phyloP scores from a whole-genome alignment of 208 protist species.

The Willaertia magna region DNA sequence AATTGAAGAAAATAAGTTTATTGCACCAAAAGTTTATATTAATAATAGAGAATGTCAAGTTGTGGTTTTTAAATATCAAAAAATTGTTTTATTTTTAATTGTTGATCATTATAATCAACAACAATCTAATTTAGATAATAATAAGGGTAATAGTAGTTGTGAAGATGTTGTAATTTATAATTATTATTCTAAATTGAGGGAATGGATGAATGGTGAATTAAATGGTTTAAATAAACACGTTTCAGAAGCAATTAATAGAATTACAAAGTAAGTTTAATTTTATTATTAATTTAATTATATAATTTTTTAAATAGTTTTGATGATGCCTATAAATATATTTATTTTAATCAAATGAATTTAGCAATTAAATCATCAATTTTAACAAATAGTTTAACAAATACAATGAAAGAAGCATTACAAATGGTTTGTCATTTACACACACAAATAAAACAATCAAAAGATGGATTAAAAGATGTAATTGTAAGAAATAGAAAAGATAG shows the following conservation, averaged over 20 bases:
- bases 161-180: not conserved
- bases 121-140: not conserved
- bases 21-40: not conserved
- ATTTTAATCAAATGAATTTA: not conserved
- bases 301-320: not conserved
- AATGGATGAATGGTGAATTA: not conserved
- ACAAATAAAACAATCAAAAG: not conserved
- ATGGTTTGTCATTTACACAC: not conserved
- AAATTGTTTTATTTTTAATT: not conserved
- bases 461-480: not conserved
- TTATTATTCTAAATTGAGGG: not conserved
- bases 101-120: not conserved
- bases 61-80: not conserved
- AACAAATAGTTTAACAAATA: not conserved
- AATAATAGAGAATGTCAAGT: not conserved
- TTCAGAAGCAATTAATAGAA: not conserved
- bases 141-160: not conserved
- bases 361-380: not conserved
- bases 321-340: conserved; percentile 4
- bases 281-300: no score
- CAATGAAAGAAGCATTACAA: not conserved
- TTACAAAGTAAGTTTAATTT: no score
- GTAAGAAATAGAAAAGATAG: not conserved
- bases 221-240: not conserved
- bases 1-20: not conserved